Base-by-base conservation (phyloP, 108 stramenopile genomes). In the Pseudonitzschia multiseries region DNA sequence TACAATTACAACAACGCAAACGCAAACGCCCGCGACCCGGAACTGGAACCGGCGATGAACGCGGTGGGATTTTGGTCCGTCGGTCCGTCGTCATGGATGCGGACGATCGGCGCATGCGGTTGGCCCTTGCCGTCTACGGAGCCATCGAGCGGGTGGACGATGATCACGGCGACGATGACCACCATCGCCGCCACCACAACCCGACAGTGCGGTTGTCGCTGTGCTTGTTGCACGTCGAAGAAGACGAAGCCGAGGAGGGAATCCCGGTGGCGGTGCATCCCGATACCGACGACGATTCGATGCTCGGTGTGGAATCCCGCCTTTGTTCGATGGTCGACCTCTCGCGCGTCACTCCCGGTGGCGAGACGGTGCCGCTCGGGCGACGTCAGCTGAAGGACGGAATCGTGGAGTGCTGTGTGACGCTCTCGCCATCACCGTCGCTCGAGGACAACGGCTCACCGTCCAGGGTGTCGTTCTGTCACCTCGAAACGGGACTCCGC, bases 171-270 rank as follows among this genome's bases (percentile, higher is more conserved):
- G 0, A 21, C 44, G 46, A 24, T 1, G 65, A 61, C 82, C 42
- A 70, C 68, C 46, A 57, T 18, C 21, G 20, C 21, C 21, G 20
- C 13, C 26, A 42, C 6, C 42, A 42, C 42, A 9, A 10, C 42
- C 8, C 6, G 42, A 42, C 8, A 10, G 57, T 59, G 57, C 2
- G 14, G 15, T 14, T 59, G 14, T 31, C 57, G 29, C 74, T 89
- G 3, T 85, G 84, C 62, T 76, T 89, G 0, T 46, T 89, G 33
- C 54, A 78, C 0, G 81, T 89, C 84, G 86, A 89, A 68, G 88
- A 89, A 75, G 88, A 89, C 59, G 88, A 89, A 43, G 83, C 75
- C 27, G 81, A 70, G 15, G 86, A 83, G 31, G 86, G 84, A 13
- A 87, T 89, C 62, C 88, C 88, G 0, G 42, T 41, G 17, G 44